Evolutionary conservation across 1,284 basidiomycete species (phyloP), one percentile per base, ranked within the genome.

Genomic region (Binderoboletus segoi): DNA sequence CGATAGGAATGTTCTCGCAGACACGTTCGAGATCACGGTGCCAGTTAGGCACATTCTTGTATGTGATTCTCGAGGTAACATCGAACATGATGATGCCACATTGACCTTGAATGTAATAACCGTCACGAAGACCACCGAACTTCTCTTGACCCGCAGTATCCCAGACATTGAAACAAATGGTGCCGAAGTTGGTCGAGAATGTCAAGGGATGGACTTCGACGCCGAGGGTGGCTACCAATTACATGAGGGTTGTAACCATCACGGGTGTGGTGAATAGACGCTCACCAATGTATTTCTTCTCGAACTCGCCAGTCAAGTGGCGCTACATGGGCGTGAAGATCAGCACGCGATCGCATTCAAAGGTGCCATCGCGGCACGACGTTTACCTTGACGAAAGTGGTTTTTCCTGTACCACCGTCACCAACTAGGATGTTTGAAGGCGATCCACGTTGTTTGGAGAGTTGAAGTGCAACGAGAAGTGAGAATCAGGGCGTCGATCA

Each of bases 61-160:
- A 99, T 55, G 97, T 99, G 86, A 99, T 99, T 71, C 97, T 90
- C 55, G 96, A 96, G 59, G 97, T 99, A 61, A 99, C 97, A 75
- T 99, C 97, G 80, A 99, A 99, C 97, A 99, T 99, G 88, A 99
- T 99, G 82, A 99, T 99, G 73, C 97, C 97, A 73, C 96, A 99
- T 78, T 99, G 96, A 67, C 97, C 97, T 77, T 97, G 95, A 75
- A 98, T 97, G 80, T 98, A 98, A 80, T 97, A 97, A 53, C 95
- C 95, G 77, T 97, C 95, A 66, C 96, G 93, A 62, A 98, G 90
- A 73, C 95, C 95, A 81, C 96, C 95, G 67, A 99, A 99, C 82
- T 99, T 99, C 80, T 99, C 97, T 82, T 99, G 97, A 51, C 97
- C 97, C 54, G 97, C 97, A 43, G 97, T 99, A 79, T 99, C 97